phyloP scores from a whole-genome alignment of 2,329 filamentous ascomycete genomes.

The Botryotinia globosa region DNA sequence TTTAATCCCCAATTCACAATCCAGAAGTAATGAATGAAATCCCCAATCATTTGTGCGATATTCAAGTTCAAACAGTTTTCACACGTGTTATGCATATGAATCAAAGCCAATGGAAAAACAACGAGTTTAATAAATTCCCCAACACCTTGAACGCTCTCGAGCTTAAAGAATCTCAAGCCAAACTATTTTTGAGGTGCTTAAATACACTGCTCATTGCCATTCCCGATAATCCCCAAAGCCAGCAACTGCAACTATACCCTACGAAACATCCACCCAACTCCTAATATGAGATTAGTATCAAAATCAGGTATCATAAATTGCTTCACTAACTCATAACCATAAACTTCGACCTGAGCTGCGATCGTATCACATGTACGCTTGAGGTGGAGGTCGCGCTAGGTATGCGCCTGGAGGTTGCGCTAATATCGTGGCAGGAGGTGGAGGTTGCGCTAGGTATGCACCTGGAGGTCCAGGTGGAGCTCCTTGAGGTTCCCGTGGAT shows the following conservation, averaged over 20 bases:
- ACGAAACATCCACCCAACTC: neutral
- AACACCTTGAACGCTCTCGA: neutral
- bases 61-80: neutral
- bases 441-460: neutral
- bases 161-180: rapidly evolving
- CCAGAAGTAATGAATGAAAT: neutral
- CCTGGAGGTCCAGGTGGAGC: neutral
- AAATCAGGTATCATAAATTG: neutral
- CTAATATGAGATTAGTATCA: neutral
- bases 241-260: rapidly evolving
- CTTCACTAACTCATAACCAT: neutral
- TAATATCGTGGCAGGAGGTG: no score
- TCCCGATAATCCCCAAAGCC: neutral
- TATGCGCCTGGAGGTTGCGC: neutral
- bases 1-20: neutral
- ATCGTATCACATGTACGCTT: neutral
- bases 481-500: no score
- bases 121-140: neutral
- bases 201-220: neutral
- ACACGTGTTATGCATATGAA: neutral
- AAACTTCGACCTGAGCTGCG: neutral
- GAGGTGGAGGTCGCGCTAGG: neutral
- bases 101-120: neutral
- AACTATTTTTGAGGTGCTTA: rapidly evolving
- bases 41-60: rapidly evolving